Base-by-base conservation (phyloP, 768 basidiomycete species). In the Tricholoma sp. region DNA sequence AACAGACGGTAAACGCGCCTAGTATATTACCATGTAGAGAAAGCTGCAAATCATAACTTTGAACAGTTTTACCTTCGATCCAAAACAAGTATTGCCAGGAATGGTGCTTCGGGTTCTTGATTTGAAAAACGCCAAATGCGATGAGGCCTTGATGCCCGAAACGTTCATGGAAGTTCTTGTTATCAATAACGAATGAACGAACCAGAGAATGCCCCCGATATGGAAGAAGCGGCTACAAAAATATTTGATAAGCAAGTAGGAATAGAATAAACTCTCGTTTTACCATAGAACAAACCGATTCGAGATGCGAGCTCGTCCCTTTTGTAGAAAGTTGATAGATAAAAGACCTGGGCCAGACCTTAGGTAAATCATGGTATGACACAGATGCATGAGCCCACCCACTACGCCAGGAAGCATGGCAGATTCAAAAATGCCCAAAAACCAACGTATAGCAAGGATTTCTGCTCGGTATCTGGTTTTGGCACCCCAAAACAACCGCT, bases 61-160 rank as follows among this genome's bases (percentile, higher is more conserved):
- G 56, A 9, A 29, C n/a, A 50, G 12, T 34, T 4, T 57, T 53
- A 68, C 79, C 80, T 71, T 80, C 79, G 48, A 81, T 77, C 76
- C 79, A 76, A 61, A 81, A 81, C 28, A 80, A 60, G 58, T 74
- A 80, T 63, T 80, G 78, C 80, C 80, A 82, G 4, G 73, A 69
- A 60, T 79, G 70, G 59, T 80, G 73, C 17, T 68, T 72, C 3
- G 70, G 54, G 54, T 70, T 65, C 17, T 74, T 55, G 20, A 80
- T 74, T 28, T 80, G 78, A 60, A 82, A 82, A n/a, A 78, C 76
- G 32, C 77, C 80, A 58, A 76, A 81, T 1, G 79, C 77, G 50
- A 80, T 75, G 11, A 80, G 70, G 44, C 78, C 77, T 71, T 57
- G 15, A 33, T 11, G 53, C 8, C 12, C 41, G 32, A 24, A 2